Conservation (phyloP, 2,329 filamentous ascomycete species). For the Diaporthe citriasiana region DNA sequence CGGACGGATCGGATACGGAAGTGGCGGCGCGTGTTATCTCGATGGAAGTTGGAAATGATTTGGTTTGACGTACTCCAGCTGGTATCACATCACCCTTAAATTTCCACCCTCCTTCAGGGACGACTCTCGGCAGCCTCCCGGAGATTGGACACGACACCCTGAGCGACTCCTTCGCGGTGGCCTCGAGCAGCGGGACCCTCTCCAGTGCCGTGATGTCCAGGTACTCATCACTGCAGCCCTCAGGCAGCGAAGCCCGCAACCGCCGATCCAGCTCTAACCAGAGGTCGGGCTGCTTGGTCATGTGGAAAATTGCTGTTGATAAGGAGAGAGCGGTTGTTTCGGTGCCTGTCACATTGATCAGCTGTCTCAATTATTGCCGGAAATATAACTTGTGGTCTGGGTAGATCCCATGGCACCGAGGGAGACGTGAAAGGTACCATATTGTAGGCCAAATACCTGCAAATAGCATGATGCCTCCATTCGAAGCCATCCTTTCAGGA, state of each 20-base stretch:
- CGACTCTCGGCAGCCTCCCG: neutral
- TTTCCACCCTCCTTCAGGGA: neutral
- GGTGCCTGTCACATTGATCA: neutral
- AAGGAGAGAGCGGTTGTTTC: neutral
- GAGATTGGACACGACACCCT: neutral
- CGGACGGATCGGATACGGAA: neutral
- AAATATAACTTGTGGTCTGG: neutral
- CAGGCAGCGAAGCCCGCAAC: neutral
- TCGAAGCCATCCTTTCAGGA: neutral
- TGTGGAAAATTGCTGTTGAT: neutral
- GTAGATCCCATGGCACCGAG: neutral
- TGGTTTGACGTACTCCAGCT: neutral
- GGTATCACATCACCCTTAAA: neutral
- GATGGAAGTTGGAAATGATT: neutral
- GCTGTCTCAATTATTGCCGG: neutral
- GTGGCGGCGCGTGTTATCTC: too few relatives aligned
- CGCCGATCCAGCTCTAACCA: neutral
- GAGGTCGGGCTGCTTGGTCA: neutral
- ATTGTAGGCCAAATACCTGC: neutral
- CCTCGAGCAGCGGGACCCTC: neutral
- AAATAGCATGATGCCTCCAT: neutral
- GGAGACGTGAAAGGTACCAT: neutral
- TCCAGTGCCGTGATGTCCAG: neutral
- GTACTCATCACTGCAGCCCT: neutral
- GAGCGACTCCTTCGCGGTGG: neutral